Evolutionary conservation across 768 basidiomycete genomes (phyloP).

Genomic region (Neoboletus subvelutipes): DNA sequence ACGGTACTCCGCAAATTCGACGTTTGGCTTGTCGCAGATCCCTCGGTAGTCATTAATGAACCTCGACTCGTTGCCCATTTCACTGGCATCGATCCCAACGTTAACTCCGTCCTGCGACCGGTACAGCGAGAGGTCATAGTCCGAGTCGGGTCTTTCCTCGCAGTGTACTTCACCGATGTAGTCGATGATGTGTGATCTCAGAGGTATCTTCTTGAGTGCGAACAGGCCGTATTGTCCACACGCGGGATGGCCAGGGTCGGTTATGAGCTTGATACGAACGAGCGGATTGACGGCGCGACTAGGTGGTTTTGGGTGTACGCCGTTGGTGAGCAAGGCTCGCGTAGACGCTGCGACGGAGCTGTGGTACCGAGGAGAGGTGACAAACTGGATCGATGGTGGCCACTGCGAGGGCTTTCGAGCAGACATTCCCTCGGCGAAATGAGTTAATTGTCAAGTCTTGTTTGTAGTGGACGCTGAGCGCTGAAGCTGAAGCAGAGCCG

Average conservation of each 20-base stretch:
- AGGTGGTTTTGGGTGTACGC: conserved; percentile 5
- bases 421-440: conserved; percentile 12
- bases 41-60: conserved; percentile 93
- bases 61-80: conserved; percentile 81
- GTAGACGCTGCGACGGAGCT: conserved; percentile 50
- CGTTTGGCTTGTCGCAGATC: conserved; percentile 66
- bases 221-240: conserved; percentile 80
- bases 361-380: conserved; percentile 53
- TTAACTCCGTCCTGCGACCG: conserved; percentile 54
- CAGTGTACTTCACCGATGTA: conserved; percentile 86
- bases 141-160: conserved; percentile 67
- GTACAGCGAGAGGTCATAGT: conserved; percentile 86
- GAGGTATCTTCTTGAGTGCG: conserved; percentile 66
- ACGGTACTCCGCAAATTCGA: conserved; percentile 60
- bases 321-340: conserved; percentile 39
- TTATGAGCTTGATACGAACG: conserved; percentile 59
- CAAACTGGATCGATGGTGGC: conserved; percentile 57
- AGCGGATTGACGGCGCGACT: conserved; percentile 23
- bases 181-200: conserved; percentile 68
- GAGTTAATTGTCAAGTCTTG: neutral
- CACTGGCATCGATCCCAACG: conserved; percentile 76
- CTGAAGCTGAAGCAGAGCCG: neutral
- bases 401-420: conserved; percentile 39
- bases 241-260: conserved; percentile 66
- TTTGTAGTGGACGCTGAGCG: neutral